Conservation (phyloP, 148 eudicot species). For the Agrostemma githago region DNA sequence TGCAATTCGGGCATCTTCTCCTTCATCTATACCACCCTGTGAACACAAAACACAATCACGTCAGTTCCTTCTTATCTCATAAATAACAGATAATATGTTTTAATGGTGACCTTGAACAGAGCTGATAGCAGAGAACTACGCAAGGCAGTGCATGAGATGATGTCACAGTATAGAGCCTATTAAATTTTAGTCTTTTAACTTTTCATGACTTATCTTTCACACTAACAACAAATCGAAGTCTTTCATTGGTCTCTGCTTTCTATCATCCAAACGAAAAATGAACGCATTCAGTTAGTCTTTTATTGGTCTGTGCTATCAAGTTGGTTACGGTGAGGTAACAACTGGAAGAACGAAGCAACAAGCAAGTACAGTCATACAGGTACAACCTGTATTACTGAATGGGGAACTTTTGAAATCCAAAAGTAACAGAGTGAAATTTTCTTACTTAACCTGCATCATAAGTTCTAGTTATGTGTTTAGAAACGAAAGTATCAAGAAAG, state of each 20-base stretch:
- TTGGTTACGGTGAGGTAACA: not conserved
- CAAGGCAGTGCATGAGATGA: not conserved
- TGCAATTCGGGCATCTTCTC: slow-evolving; percentile 75
- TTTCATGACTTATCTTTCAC: not conserved
- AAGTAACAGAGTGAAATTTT: not conserved
- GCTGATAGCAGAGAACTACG: not conserved
- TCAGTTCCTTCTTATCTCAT: slow-evolving; percentile 1
- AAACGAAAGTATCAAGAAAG: not conserved
- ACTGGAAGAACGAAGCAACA: not conserved
- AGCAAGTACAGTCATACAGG: not conserved
- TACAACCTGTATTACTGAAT: not conserved
- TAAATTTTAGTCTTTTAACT: not conserved
- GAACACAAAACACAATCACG: slow-evolving; percentile 14
- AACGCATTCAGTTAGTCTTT: not conserved
- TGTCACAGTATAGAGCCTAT: not conserved
- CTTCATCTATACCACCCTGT: slow-evolving; percentile 91
- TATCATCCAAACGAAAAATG: not conserved
- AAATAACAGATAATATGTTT: not conserved
- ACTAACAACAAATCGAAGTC: not conserved
- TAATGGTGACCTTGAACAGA: not conserved
- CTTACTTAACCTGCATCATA: not conserved
- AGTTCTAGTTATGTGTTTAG: not conserved
- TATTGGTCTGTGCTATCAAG: not conserved
- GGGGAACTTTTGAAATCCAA: not conserved
- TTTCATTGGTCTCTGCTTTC: not conserved